Evolutionary conservation across 1,139 yeast species (phyloP).

Genomic region (Kluyveromyces marxianus): DNA sequence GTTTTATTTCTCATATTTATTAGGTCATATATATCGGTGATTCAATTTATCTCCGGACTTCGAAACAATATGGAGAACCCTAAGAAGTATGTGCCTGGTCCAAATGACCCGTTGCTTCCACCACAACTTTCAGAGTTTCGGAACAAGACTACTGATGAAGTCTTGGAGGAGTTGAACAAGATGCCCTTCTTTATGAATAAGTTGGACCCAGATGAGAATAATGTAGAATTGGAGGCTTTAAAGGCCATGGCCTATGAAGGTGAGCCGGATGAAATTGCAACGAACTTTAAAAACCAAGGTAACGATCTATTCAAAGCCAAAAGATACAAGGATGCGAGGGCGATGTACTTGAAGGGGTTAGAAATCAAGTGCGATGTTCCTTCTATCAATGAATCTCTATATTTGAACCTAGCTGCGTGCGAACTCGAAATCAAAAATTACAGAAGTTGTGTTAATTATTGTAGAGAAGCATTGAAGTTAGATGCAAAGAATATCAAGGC

Average conservation of each 20-base stretch:
- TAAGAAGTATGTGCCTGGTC: slow-evolving; percentile 56
- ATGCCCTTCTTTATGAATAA: slow-evolving; percentile 94
- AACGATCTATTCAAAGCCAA: slow-evolving; percentile 73
- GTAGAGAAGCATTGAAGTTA: slow-evolving; percentile 57
- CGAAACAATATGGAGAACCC: slow-evolving; percentile 26
- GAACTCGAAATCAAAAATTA: slow-evolving; percentile 78
- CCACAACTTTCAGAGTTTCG: slow-evolving; percentile 70
- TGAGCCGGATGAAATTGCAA: slow-evolving; percentile 86
- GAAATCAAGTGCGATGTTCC: slow-evolving; percentile 54
- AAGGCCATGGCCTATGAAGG: slow-evolving; percentile 93
- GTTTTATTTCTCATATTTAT: too few species aligned
- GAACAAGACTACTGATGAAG: slow-evolving; percentile 65
- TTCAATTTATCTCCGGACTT: not conserved
- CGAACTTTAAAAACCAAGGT: slow-evolving; percentile 86
- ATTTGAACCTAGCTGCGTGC: slow-evolving; percentile 84
- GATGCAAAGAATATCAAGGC: slow-evolving; percentile 79
- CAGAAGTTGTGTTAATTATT: slow-evolving; percentile 80
- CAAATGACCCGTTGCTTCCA: slow-evolving; percentile 75
- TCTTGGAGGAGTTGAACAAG: slow-evolving; percentile 69
- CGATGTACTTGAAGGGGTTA: slow-evolving; percentile 72
- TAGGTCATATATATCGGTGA: too few species aligned
- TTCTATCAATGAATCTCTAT: slow-evolving; percentile 52
- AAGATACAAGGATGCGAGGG: slow-evolving; percentile 68
- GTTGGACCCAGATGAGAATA: slow-evolving; percentile 70
- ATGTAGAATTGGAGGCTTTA: slow-evolving; percentile 73